Conservation (phyloP, 176 grass and related monocot genomes). For the Triticum dicoccoides region DNA sequence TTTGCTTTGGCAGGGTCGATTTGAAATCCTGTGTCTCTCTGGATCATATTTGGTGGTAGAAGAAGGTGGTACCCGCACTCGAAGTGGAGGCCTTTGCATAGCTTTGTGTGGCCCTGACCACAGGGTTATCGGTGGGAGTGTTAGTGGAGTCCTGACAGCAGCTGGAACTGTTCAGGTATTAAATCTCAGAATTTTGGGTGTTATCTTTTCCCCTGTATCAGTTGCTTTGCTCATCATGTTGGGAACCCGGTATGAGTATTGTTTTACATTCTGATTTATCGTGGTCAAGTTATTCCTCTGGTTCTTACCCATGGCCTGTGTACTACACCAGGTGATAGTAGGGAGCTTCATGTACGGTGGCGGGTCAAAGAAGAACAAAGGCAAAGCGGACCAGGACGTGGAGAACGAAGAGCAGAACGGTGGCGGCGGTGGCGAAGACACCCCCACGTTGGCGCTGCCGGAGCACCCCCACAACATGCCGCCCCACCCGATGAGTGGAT, state of each 20-base stretch:
- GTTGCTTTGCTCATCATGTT: not conserved
- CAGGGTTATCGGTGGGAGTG: constrained; percentile 76
- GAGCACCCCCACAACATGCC: constrained; percentile 27
- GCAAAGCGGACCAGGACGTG: constrained; percentile 23
- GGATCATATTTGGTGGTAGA: constrained; percentile 82
- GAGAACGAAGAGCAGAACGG: constrained; percentile 34
- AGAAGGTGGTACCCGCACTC: constrained; percentile 50
- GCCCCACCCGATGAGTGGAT: constrained; percentile 41
- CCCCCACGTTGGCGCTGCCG: not conserved
- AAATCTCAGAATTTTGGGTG: not conserved
- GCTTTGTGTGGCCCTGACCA: constrained; percentile 76
- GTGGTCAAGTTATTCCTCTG: not conserved
- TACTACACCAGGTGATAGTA: constrained; percentile 52
- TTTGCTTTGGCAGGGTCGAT: constrained; percentile 74
- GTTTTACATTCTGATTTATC: not conserved
- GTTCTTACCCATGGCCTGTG: not conserved
- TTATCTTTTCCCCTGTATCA: not conserved
- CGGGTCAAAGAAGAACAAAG: constrained; percentile 63
- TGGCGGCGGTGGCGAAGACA: constrained; percentile 2
- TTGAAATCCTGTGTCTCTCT: constrained; percentile 86
- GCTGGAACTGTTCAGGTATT: constrained; percentile 89
- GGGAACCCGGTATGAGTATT: not conserved
- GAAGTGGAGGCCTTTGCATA: constrained; percentile 79
- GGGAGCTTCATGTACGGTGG: constrained; percentile 68
- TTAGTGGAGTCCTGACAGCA: constrained; percentile 69